Base-by-base conservation (phyloP, 495 filamentous ascomycete genomes). In the Hypoxylon lenormandii region DNA sequence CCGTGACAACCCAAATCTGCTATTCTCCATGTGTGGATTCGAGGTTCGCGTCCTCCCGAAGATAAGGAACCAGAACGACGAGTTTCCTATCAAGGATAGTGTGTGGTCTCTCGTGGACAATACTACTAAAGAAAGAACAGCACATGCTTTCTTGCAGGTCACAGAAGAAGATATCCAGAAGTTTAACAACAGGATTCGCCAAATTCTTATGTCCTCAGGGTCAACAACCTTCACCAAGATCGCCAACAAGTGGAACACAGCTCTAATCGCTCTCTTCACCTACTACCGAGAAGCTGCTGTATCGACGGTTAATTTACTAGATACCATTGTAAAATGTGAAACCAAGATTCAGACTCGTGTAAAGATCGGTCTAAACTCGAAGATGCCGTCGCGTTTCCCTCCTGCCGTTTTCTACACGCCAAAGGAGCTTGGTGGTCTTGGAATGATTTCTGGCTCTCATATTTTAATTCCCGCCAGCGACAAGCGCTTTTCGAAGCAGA, bases 181-280 rank as follows among this genome's bases (percentile, higher is more conserved):
- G 78, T 99, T 99, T 82, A 99, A 99, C 78, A 99, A 99, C 74
- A 88, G 96, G 6, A 98, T 99, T 75, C 90, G 96, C 43, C 96
- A 99, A 74, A 98, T 99, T 76, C 86, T 99, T 23, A 99, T 99
- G 96, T 97, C 93, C 11, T 98, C 94, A 64, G 96, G 96, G 22
- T 97, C 93, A 3, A 99, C 96, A 2, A 99, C 96, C 1, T 99
- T 99, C 83, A 99, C 96, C 49, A 99, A 99, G 86, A 99, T 99
- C 72, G 96, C 96, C 48, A 99, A 99, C 79, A 99, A 99, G 79
- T 99, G 96, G 96, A 99, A 99, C 78, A 98, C 96, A 0, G 93
- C 91, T 5, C 81, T 99, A 59, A 99, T 99, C 74, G 94, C 96
- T n/a, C 84, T 99, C 22, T 99, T 99, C 82, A 99, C 96, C 0